Base-by-base conservation (phyloP, 306 rosid genomes). In the Pachyrhizus erosus region DNA sequence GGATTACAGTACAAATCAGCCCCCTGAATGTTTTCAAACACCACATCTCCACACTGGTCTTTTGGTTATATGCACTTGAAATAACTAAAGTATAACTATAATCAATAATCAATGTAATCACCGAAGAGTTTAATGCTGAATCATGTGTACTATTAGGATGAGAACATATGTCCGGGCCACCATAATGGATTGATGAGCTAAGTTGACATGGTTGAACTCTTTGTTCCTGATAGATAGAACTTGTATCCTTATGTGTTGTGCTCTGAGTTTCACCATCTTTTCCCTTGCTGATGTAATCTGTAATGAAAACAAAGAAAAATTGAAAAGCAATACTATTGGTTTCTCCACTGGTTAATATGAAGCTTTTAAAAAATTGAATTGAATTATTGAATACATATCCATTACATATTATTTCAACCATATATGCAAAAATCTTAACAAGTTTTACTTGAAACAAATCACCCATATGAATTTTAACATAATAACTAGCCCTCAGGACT, bases 171-270 rank as follows among this genome's bases (percentile, higher is more conserved):
- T 96, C 99, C 76, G 88, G 98, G 82, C 98, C 99, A 57, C 99
- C 98, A 75, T 96, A 96, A 51, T 90, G 91, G 88, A 96, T 92
- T 52, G 99, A 96, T 72, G 98, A 96, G 48, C 98, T 91, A 73
- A 96, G 94, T 43, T 87, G 92, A 82, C 98, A 96, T 51, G 98
- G 99, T 39, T 91, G 93, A 46, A 85, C 87, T 87, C 87, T 88
- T 77, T 96, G 96, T 5, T 96, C 97, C 71, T 84, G 85, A 85
- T 89, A 93, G 33, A 91, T 70, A 78, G 87, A 83, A 72, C 87
- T 88, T 85, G 39, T 70, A 73, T 93, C 97, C 79, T 78, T 82
- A 12, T 76, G 70, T 79, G 23, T 49, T 48, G 45, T 77, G 81
- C 40, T 84, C 83, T 76, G 89, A 83, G 84, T 83, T 80, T 85